A percentile compares a stretch with the other conserved stretches of the same genome.
phyloP scores from a whole-genome alignment of 176 grass and related monocot species.

The Sorghum bicolor region Sorghum_bicolor_NCBIv3 NC_012870.2:69044501-69045000 shows the following conservation, averaged over 20 bases:
- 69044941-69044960: constrained; percentile 1
- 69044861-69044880: constrained; percentile 27
- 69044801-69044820: neutral
- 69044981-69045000: too few relatives aligned
- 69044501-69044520: neutral
- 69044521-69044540: neutral
- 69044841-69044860: constrained; percentile 34
- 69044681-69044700: neutral
- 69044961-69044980: too few relatives aligned
- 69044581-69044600: constrained; percentile 1
- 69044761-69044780: neutral
- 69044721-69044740: constrained; percentile 33
- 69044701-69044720: constrained; percentile 33
- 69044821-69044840: constrained; percentile 34
- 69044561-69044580: constrained; percentile 46
- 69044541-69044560: constrained; percentile 23
- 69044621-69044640: neutral
- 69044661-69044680: neutral
- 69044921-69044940: constrained; percentile 25
- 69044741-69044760: constrained; percentile 30
- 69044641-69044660: too few relatives aligned
- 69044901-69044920: neutral
- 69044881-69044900: constrained; percentile 1
- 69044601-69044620: constrained; percentile 35
- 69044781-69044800: neutral